These are phyloP conservation scores for Begonia masoniana DNA, from an alignment of 306 rosid genomes.

Conservation along the genomic window DNA sequence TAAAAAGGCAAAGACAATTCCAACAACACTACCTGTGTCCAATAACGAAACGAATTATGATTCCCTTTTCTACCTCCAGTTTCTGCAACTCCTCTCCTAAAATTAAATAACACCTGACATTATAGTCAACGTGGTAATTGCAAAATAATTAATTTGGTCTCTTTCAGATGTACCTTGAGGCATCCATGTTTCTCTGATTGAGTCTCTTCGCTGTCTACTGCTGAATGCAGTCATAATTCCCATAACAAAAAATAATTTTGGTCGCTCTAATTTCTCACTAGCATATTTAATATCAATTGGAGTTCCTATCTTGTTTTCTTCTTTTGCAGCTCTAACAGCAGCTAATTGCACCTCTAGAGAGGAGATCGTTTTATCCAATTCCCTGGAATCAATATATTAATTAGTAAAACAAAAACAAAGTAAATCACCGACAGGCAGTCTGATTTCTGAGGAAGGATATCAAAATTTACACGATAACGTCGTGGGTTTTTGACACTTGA, in stretches of 20 bases:
- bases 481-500: slow-evolving; percentile 46
- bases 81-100: slow-evolving; percentile 29
- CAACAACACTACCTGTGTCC: slow-evolving; percentile 32
- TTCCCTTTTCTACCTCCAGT: slow-evolving; percentile 45
- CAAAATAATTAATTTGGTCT: background rate
- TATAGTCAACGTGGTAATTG: slow-evolving; percentile 5
- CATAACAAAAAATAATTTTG: slow-evolving; percentile 49
- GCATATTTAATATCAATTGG: slow-evolving; percentile 18
- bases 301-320: slow-evolving; percentile 21
- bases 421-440: background rate
- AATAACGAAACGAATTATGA: slow-evolving; percentile 43
- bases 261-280: slow-evolving; percentile 22
- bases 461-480: slow-evolving; percentile 28
- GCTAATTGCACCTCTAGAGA: slow-evolving; percentile 51
- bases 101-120: background rate
- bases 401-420: background rate
- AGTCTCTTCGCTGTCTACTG: slow-evolving; percentile 51
- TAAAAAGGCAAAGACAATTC: background rate
- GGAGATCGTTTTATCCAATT: slow-evolving; percentile 44
- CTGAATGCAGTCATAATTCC: slow-evolving; percentile 52
- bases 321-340: slow-evolving; percentile 40
- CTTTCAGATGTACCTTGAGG: slow-evolving; percentile 25
- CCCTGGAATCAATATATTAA: slow-evolving; percentile 39
- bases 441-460: background rate
- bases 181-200: slow-evolving; percentile 58